Evolutionary conservation across 1,284 basidiomycete genomes (phyloP).

Genomic region (Lentinula novae-zelandiae): DNA sequence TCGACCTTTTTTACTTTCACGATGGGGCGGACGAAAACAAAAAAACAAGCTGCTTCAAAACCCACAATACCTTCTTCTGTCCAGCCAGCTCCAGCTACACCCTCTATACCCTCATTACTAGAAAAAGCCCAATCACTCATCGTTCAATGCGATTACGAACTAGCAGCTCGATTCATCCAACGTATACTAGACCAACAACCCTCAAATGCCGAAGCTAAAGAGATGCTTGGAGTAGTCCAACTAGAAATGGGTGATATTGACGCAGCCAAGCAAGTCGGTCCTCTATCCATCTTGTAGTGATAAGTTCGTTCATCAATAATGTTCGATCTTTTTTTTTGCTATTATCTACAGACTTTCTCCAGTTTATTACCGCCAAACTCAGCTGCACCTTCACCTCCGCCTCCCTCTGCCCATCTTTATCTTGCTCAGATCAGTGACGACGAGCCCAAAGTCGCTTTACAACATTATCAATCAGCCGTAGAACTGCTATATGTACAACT

Average conservation of each 20-base stretch:
- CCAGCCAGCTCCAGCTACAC: conserved; percentile 25
- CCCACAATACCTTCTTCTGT: conserved; percentile 26
- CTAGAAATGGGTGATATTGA: conserved; percentile 79
- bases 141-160: conserved; percentile 80
- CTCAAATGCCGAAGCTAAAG: conserved; percentile 67
- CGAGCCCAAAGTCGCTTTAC: conserved; percentile 74
- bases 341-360: conserved; percentile 53
- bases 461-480: conserved; percentile 80
- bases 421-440: conserved; percentile 83
- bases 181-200: conserved; percentile 69
- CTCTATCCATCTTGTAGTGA: not conserved
- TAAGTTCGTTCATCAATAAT: not conserved
- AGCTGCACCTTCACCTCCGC: conserved; percentile 55
- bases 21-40: conserved; percentile 68
- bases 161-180: conserved; percentile 70
- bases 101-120: conserved; percentile 51
- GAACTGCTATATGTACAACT: conserved; percentile 70
- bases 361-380: conserved; percentile 59
- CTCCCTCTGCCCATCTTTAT: conserved; percentile 84
- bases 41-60: conserved; percentile 43
- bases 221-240: conserved; percentile 75
- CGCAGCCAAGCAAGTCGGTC: conserved; percentile 62
- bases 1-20: not conserved
- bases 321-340: not conserved
- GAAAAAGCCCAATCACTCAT: conserved; percentile 77